Evolutionary conservation across 306 rosid species (phyloP).

Genomic region (Gillenia trifoliata): DNA sequence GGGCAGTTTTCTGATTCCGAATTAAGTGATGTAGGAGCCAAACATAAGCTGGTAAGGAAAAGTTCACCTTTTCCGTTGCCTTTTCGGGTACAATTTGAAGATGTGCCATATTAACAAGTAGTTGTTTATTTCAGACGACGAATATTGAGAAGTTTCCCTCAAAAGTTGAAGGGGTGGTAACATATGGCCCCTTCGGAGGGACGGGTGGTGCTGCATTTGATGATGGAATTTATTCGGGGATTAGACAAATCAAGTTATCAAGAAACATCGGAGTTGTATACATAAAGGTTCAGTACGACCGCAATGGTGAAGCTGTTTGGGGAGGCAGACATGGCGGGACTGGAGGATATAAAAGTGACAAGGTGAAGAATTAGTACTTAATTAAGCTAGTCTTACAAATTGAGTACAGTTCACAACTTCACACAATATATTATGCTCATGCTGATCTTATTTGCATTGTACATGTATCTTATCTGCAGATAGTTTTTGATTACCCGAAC

Average conservation of each 20-base stretch:
- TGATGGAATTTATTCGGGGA: conserved; percentile 66
- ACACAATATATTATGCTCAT: background rate
- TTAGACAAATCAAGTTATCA: conserved; percentile 65
- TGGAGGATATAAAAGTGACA: conserved; percentile 77
- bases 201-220: conserved; percentile 57
- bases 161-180: conserved; percentile 46
- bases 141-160: conserved; percentile 32
- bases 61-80: background rate
- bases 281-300: conserved; percentile 64
- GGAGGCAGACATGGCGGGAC: conserved; percentile 70
- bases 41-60: conserved; percentile 33
- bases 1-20: conserved; percentile 35
- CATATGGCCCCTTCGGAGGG: conserved; percentile 94
- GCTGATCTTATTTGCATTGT: background rate
- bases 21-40: conserved; percentile 28
- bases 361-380: conserved; percentile 35
- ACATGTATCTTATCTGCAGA: conserved; percentile 43
- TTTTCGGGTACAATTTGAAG: background rate
- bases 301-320: conserved; percentile 61
- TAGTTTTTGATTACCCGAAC: conserved; percentile 62
- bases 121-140: conserved; percentile 20
- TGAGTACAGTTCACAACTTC: background rate
- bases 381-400: background rate
- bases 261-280: conserved; percentile 64
- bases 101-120: background rate